phyloP scores from a whole-genome alignment of 345 rosid species.

The Citrus hindsii region DNA sequence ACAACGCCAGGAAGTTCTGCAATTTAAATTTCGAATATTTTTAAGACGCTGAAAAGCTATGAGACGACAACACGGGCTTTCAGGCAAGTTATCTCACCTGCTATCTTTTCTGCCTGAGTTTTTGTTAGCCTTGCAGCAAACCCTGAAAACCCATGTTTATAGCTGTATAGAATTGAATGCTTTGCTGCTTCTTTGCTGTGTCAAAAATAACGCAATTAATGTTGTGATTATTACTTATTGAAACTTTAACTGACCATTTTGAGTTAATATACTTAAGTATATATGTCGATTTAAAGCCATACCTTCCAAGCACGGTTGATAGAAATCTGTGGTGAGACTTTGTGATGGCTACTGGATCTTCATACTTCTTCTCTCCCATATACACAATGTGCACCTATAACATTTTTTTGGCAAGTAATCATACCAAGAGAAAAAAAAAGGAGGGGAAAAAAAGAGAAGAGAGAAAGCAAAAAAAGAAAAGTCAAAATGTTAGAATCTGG shows the following conservation, averaged over 20 bases:
- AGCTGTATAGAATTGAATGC: constrained; percentile 43
- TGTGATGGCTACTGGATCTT: constrained; percentile 20
- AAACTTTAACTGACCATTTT: not conserved
- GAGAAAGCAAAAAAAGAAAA: not conserved
- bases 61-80: not conserved
- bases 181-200: constrained; percentile 44
- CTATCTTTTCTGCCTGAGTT: constrained; percentile 42
- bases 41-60: not conserved
- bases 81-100: constrained; percentile 23
- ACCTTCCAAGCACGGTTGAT: constrained; percentile 31
- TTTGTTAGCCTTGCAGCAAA: constrained; percentile 53
- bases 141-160: constrained; percentile 57
- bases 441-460: not conserved
- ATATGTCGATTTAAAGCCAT: not conserved
- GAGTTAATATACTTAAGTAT: not conserved
- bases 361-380: constrained; percentile 32
- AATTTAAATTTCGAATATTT: not conserved
- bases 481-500: not conserved
- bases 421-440: not conserved
- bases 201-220: not conserved
- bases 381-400: constrained; percentile 35
- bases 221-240: not conserved
- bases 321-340: constrained; percentile 28
- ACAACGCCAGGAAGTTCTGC: constrained; percentile 52
- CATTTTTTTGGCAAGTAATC: not conserved